These are phyloP conservation scores for Talaromyces sp. DNA, from an alignment of 2,329 filamentous ascomycete species.

Conservation along the genomic window DNA sequence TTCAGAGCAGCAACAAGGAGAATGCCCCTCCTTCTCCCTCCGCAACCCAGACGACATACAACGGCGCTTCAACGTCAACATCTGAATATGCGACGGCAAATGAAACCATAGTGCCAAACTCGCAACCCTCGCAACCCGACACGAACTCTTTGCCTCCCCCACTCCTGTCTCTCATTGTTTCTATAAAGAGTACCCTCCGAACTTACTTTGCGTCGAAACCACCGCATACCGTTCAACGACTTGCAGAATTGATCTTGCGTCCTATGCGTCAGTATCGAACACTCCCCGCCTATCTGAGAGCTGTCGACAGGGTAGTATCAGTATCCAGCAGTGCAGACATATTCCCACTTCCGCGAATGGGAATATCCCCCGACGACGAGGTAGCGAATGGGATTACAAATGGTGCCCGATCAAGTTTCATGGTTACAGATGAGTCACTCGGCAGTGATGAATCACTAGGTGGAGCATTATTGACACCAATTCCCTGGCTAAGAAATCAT, in stretches of 20 bases:
- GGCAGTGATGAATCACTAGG: slow-evolving; percentile 87
- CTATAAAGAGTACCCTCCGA: slow-evolving; percentile 59
- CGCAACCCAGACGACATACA: slow-evolving; percentile 16
- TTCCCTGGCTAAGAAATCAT: slow-evolving; percentile 70
- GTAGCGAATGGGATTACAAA: slow-evolving; percentile 56
- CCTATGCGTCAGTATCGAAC: slow-evolving; percentile 78
- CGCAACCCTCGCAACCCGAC: slow-evolving; percentile 44
- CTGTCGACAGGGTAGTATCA: slow-evolving; percentile 83
- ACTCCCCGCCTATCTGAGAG: slow-evolving; percentile 80
- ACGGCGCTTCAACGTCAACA: neutral
- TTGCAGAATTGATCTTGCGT: slow-evolving; percentile 77
- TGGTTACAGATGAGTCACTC: slow-evolving; percentile 44
- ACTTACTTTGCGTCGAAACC: slow-evolving; percentile 69
- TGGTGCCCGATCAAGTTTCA: slow-evolving; percentile 34
- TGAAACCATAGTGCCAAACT: slow-evolving; percentile 44
- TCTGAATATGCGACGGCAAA: slow-evolving; percentile 29
- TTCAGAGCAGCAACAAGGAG: slow-evolving; percentile 38
- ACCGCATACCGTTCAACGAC: slow-evolving; percentile 87
- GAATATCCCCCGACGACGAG: slow-evolving; percentile 16
- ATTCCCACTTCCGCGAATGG: slow-evolving; percentile 66
- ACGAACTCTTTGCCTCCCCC: slow-evolving; percentile 60
- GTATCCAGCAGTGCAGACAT: slow-evolving; percentile 77
- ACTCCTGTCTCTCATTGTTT: slow-evolving; percentile 59
- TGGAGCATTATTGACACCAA: slow-evolving; percentile 86
- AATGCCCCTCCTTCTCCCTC: slow-evolving; percentile 28